Percentiles rank a stretch among this genome's conserved stretches.
These are phyloP conservation scores for Larix kaempferi DNA, from an alignment of 75 land plant genomes.

Conservation along the genomic window DNA sequence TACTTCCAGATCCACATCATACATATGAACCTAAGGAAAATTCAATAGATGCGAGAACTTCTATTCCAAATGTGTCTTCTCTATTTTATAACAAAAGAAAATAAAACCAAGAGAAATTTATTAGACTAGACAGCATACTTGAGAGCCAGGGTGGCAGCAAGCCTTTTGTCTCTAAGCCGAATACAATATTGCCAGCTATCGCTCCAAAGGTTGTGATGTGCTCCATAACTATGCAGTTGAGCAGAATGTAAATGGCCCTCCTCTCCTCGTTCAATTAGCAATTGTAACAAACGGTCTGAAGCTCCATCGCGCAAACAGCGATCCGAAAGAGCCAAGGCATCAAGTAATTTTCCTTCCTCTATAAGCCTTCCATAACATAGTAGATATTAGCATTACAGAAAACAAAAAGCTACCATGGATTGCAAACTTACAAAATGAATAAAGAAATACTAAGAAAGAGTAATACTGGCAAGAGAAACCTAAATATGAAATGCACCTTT, in stretches of 20 bases:
- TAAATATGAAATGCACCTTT: slow-evolving; percentile 46
- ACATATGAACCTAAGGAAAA: neutral
- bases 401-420: neutral
- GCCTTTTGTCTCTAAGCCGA: slow-evolving; percentile 78
- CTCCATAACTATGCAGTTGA: slow-evolving; percentile 44
- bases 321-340: slow-evolving; percentile 97
- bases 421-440: neutral
- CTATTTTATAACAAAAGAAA: neutral
- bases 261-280: slow-evolving; percentile 63
- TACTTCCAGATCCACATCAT: neutral
- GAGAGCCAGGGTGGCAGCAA: slow-evolving; percentile 90
- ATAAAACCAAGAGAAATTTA: neutral
- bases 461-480: slow-evolving; percentile 4
- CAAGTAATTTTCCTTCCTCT: slow-evolving; percentile 84
- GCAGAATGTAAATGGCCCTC: slow-evolving; percentile 33
- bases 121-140: slow-evolving; percentile 40
- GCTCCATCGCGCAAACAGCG: slow-evolving; percentile 92
- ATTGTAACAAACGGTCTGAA: slow-evolving; percentile 76
- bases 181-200: slow-evolving; percentile 94
- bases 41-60: neutral
- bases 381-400: neutral
- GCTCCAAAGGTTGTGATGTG: slow-evolving; percentile 41
- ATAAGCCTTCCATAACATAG: slow-evolving; percentile 55
- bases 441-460: neutral
- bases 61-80: neutral